phyloP scores from a whole-genome alignment of 257 asterid species.

The Capsicum chinense region DNA sequence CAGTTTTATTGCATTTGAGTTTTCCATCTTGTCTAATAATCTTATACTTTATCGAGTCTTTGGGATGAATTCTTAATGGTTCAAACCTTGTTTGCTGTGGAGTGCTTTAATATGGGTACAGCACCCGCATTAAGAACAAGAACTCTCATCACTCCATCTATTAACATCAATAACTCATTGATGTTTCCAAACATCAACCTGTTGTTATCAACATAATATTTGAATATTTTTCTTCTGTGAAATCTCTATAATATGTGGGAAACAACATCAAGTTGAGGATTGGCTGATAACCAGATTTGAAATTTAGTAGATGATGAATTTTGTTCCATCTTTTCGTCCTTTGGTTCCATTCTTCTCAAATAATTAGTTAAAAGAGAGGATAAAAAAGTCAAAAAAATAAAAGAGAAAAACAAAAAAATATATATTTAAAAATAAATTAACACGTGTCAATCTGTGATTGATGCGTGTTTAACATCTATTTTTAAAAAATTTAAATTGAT shows the following conservation, averaged over 20 bases:
- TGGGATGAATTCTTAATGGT: neutral
- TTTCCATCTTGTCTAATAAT: neutral
- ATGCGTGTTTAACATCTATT: too few relatives aligned
- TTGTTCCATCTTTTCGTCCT: neutral
- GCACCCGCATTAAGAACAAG: neutral
- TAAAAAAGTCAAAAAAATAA: too few relatives aligned
- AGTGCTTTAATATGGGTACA: neutral
- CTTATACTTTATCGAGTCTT: neutral
- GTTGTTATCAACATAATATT: neutral
- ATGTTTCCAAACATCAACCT: neutral
- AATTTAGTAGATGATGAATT: neutral
- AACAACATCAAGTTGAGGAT: conserved; percentile 15
- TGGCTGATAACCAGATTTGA: neutral
- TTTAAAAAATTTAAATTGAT: too few relatives aligned
- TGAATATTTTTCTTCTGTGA: neutral
- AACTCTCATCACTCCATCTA: conserved; percentile 5
- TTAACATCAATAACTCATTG: conserved; percentile 8
- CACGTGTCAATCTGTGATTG: too few relatives aligned
- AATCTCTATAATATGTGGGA: conserved; percentile 1
- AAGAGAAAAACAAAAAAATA: too few relatives aligned
- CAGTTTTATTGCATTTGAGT: too few relatives aligned
- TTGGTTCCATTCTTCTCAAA: too few relatives aligned
- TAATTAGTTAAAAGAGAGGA: too few relatives aligned
- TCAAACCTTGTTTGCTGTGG: neutral
- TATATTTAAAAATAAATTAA: too few relatives aligned